Conservation (phyloP, 2,329 filamentous ascomycete species). For the Cladophialophora yegresii region DNA sequence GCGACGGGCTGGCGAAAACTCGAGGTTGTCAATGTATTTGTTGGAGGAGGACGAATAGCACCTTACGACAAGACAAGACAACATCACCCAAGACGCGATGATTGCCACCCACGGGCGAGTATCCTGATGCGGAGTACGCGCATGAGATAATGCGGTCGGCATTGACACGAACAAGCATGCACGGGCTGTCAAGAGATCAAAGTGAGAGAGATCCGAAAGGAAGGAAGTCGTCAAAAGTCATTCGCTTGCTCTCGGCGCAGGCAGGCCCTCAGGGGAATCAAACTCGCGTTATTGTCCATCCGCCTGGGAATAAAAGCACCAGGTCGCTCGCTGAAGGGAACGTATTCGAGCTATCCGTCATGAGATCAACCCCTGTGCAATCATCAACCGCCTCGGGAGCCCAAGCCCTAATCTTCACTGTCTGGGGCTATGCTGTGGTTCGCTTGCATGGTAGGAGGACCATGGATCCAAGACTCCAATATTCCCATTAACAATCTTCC, state of each 20-base stretch:
- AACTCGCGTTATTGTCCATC: not conserved
- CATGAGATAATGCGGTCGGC: not conserved
- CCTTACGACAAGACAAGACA: too few species aligned
- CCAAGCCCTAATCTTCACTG: not conserved
- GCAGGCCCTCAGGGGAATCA: not conserved
- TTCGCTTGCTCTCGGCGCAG: not conserved
- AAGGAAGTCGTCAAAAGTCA: not conserved
- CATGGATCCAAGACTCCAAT: not conserved
- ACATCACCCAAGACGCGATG: too few species aligned
- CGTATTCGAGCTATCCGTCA: not conserved
- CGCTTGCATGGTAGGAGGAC: slow-evolving; percentile 1
- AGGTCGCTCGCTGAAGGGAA: not conserved
- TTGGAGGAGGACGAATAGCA: too few species aligned
- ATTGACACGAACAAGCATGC: not conserved
- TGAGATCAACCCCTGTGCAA: slow-evolving; percentile 4
- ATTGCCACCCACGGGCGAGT: too few species aligned
- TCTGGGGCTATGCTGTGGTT: not conserved
- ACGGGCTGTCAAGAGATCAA: not conserved
- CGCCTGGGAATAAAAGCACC: not conserved
- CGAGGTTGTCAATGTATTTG: too few species aligned
- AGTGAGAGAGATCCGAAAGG: not conserved
- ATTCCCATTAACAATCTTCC: not conserved
- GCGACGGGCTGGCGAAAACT: too few species aligned
- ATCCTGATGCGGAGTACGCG: too few species aligned
- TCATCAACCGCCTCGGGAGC: not conserved